Evolutionary conservation across 1,139 yeast genomes (phyloP), one percentile per base, ranked within the genome.

Genomic region (Geotrichum klebahnii): DNA sequence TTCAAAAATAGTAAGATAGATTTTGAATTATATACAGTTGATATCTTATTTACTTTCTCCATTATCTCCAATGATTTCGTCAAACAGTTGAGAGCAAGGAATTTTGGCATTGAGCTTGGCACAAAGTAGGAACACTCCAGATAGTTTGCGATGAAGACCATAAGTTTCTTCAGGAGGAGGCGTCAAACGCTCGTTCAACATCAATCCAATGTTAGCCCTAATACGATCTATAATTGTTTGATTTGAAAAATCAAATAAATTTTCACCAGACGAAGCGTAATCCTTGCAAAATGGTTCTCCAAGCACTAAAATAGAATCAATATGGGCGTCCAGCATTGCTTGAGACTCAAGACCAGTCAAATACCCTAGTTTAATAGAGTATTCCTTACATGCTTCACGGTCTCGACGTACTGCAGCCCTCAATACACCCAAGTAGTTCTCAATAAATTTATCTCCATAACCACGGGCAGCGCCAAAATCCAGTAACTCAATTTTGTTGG

Each of bases 121-220:
- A 71, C 98, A 92, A 51, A 92, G 74, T 57, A 92, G 73, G 63
- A 86, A 94, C 1, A 94, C 95, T 9, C 99, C 98, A 65, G 96
- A 85, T 64, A 92, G 80, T 63, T 94, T 92, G 62, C 99, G 77
- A 67, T 92, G 98, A 61, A 94, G 74, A 6, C 96, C 86, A 66
- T 92, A 92, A 0, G 98, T 92, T 67, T 92, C 98, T 65, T 92
- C 97, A 2, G 99, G 99, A 3, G 98, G 99, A 3, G 98, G 97
- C 3, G 96, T 80, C 55, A 92, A 74, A 59, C 99, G 79, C 67
- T 94, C 96, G 56, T 83, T 79, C 58, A 92, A 76, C 98, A 92
- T 90, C 46, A 89, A 72, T 2, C 89, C 81, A 59, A 92, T 86
- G 60, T 89, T 88, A 1, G 78, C 82, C 59, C 95, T 78, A 26